Base-by-base conservation (phyloP, 805 yeast genomes). In the Candida ponderosae region DNA sequence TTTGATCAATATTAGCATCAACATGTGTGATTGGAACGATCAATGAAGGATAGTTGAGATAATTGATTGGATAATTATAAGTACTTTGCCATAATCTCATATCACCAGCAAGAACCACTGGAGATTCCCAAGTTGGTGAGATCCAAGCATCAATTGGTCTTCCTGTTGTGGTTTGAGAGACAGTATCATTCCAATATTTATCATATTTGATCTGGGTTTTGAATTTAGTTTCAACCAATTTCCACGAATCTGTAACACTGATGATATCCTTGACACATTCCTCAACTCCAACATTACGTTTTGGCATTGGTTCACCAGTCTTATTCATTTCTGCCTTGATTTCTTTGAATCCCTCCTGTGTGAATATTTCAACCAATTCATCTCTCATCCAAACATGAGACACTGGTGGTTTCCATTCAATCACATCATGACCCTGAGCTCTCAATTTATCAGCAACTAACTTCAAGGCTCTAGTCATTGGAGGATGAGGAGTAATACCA, bases 361-460 rank as follows among this genome's bases (percentile, higher is more conserved):
- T 38, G 27, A 38, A 34, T n/a, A 26, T 23, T 32, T 34, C 34
- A 10, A 35, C 38, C 23, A 28, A 34, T 18, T 32, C 26, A 2
- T 21, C 23, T 13, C 34, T 20, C 21, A 16, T 18, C 5, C 16
- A n/a, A 14, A 28, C 24, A 5, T n/a, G 16, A 4, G 18, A 15
- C 4, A 6, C n/a, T 6, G n/a, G 13, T 10, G n/a, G 19, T 18
- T 59, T 55, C 65, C 73, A 63, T 34, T 63, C 66, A 21, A 74
- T 57, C 6, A 70, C 64, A 37, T 66, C 68, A 39, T 68, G 74
- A 24, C 79, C 77, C n/a, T 65, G 65, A 26, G 51, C 59, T 13
- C 40, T 43, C 29, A 62, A 46, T 30, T 41, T 40, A 15, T 46
- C 59, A 9, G 39, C 43, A 10, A 53, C 56, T 5, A 41, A 46